Evolutionary conservation across 805 yeast genomes (phyloP).

Genomic region (Alloascoidea africana): DNA sequence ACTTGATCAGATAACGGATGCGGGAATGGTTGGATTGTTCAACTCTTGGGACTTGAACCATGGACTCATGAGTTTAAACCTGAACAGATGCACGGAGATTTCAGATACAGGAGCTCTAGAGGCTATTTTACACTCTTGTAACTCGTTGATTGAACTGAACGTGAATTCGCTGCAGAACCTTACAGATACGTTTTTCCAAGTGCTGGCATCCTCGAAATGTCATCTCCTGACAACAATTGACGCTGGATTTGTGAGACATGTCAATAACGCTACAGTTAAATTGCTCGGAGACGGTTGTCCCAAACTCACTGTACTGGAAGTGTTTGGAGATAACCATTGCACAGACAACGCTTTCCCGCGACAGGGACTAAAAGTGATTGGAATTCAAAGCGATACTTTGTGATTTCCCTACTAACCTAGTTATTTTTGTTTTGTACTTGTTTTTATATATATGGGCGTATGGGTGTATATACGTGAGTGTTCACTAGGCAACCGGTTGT

Average conservation of each 20-base stretch:
- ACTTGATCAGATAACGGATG: constrained; percentile 54
- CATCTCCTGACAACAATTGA: constrained; percentile 58
- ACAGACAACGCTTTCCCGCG: constrained; percentile 37
- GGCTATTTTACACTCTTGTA: constrained; percentile 43
- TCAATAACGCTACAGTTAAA: constrained; percentile 56
- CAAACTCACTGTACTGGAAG: constrained; percentile 52
- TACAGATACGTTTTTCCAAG: constrained; percentile 19
- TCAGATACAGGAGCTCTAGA: constrained; percentile 49
- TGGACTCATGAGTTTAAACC: constrained; percentile 43
- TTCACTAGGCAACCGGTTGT: too few relatives aligned
- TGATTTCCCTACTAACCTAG: too few relatives aligned
- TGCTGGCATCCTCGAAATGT: constrained; percentile 15
- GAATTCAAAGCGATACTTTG: constrained; percentile 55
- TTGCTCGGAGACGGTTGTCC: constrained; percentile 43
- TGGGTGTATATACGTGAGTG: too few relatives aligned
- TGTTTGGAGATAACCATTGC: constrained; percentile 51
- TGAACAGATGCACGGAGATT: constrained; percentile 52
- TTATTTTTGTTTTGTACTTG: too few relatives aligned
- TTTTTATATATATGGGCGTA: too few relatives aligned
- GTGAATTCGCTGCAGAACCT: constrained; percentile 59
- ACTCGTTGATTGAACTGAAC: constrained; percentile 52
- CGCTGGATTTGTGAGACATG: constrained; percentile 63
- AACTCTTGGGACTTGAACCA: constrained; percentile 29
- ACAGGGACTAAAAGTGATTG: constrained; percentile 46
- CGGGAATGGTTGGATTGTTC: constrained; percentile 47